These are phyloP conservation scores for Fusarium paranaense DNA, from an alignment of 2,329 filamentous ascomycete genomes.

Conservation along the genomic window DNA sequence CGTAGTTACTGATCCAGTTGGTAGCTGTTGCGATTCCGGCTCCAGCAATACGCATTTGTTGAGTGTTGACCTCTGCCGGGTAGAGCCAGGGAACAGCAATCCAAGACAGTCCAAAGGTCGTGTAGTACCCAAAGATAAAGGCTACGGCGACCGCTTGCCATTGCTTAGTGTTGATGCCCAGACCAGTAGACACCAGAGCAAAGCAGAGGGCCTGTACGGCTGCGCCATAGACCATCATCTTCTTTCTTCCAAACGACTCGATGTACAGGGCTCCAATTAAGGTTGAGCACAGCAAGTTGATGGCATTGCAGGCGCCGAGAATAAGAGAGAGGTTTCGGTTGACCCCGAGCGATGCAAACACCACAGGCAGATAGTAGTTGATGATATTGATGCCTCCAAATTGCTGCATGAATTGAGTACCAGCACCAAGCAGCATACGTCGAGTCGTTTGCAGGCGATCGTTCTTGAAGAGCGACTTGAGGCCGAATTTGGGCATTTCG, in stretches of 20 bases:
- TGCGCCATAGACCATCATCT: conserved; percentile 10
- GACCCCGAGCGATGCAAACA: conserved; percentile 6
- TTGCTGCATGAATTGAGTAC: conserved; percentile 28
- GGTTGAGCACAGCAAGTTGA: conserved; percentile 8
- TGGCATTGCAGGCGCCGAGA: conserved; percentile 16
- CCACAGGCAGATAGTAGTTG: conserved; percentile 19
- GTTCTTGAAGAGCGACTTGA: conserved; percentile 14
- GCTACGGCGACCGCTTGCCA: conserved; percentile 20
- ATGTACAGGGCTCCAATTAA: conserved; percentile 1
- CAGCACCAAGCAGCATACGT: conserved; percentile 20
- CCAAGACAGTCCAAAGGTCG: conserved; percentile 44
- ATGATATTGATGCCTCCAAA: conserved; percentile 27
- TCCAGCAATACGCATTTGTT: conserved; percentile 50
- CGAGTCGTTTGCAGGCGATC: conserved; percentile 14
- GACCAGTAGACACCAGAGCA: not conserved
- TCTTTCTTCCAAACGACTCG: conserved; percentile 10
- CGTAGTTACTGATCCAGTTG: conserved; percentile 51
- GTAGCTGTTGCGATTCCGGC: conserved; percentile 48
- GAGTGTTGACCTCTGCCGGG: conserved; percentile 50
- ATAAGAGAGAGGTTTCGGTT: conserved; percentile 8
- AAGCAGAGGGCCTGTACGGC: conserved; percentile 7
- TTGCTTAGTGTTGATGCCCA: not conserved
- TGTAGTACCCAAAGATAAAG: conserved; percentile 48
- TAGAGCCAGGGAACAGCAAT: conserved; percentile 42
- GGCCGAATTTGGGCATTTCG: not conserved